Base-by-base conservation (phyloP, 805 yeast species). In the Candida chauliodis region DNA sequence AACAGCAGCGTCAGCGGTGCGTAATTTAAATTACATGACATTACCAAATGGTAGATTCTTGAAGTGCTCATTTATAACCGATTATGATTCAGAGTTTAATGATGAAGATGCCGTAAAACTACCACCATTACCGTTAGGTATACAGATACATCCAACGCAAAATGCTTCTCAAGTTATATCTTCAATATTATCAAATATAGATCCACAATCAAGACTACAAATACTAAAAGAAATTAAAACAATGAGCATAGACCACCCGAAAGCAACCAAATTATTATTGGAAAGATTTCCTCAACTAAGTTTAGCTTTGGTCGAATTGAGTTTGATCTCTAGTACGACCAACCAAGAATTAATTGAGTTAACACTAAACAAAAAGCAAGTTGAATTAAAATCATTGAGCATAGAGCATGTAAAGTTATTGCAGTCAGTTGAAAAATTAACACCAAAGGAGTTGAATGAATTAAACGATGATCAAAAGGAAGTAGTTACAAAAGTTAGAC, bases 1-100 rank as follows among this genome's bases (percentile, higher is more conserved):
- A 50, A 84, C 96, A 0, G 96, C 96, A 4, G 79, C 86, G 2
- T 80, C 91, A 14, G 97, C 98, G 0, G 95, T 89, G 19, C 69
- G 97, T 45, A 91, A 91, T 61, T 65, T 91, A 46, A 85, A 86
- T 58, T 84, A 86, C 46, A 83, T 81, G 60, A 43, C 55, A 3
- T 51, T 61, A 13, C 48, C 48, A 13, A 72, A 75, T 29, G 76
- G 87, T 40, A 64, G 96, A 46, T 71, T 64, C 27, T 59, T 91
- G 35, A 77, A 82, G 46, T 93, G 96, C 51, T 84, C 87, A 23
- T 44, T 42, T 36, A 27, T 44, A 11, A 33, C 43, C 11, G 47
- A 51, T 20, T 44, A 40, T 22, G 55, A 50, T 24, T 15, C 24
- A 14, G 29, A 14, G 3, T 5, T 4, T 5, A 31, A 22, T 20